Base-by-base conservation (phyloP, 495 filamentous ascomycete genomes). In the Halenospora varia region DNA sequence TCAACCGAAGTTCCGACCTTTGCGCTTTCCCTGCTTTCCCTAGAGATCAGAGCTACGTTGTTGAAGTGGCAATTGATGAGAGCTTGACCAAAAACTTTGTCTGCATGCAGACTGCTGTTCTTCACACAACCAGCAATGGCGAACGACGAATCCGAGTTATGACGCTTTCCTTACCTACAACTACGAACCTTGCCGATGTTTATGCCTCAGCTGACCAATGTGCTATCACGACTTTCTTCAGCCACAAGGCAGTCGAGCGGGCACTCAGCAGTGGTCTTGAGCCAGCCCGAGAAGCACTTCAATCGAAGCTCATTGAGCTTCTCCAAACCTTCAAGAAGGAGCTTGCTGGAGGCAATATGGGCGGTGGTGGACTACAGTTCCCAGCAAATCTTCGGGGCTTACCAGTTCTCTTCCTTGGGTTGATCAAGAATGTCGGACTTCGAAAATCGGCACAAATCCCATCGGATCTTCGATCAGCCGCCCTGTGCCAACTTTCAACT, bases 21-120 rank as follows among this genome's bases (percentile, higher is more conserved):
- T 97, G 93, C 68, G 93, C 93, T 20, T 97, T 97, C 80, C 93
- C 93, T 1, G 94, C 95, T 3, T 97, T 98, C 78, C 94, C 94
- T 18, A 84, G 94, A 67, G 94, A 98, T 67, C 94, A 98, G 67
- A 88, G 88, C 47, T 98, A 97, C 68, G 94, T 97, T n/a, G 94
- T 98, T 35, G 94, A 98, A 68, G 95, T 98, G 53, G 93, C 94
- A 8, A 97, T 98, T 60, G 94, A 98, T 70, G 94, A 98, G 74
- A 89, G 84, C 35, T 76, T 98, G 55, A 85, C 85, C n/a, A 96
- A 96, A 72, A 87, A 87, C n/a, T 85, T 93, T 55, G 88, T 96
- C 19, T 97, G 92, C 73, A 74, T 98, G 77, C 94, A 98, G 69
- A 87, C 92, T n/a, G 95, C 93, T 42, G 92, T 98, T 11, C 82